Conservation (phyloP, 2,329 filamentous ascomycete species). For the Aspergillus sergii region DNA sequence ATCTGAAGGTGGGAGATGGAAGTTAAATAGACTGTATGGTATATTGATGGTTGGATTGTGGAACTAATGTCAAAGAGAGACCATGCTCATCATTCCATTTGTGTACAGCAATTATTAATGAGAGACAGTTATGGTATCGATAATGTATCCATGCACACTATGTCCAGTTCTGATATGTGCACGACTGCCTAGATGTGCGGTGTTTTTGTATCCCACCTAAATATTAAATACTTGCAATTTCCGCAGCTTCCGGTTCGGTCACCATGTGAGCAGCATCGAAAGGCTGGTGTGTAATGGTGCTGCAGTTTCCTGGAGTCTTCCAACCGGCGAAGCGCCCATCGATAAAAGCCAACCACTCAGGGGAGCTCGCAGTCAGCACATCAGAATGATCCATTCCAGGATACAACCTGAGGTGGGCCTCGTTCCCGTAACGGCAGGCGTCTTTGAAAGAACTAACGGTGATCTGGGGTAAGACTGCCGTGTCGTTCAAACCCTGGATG, state of each 20-base stretch:
- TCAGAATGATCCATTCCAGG: constrained; percentile 3
- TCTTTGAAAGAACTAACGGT: constrained; percentile 1
- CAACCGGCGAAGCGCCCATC: not conserved
- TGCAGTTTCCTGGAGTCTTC: not conserved
- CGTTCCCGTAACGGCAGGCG: constrained; percentile 4
- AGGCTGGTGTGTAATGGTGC: not conserved
- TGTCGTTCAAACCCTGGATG: constrained; percentile 8
- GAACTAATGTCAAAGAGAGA: not conserved
- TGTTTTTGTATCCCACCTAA: not conserved
- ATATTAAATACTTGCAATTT: not conserved
- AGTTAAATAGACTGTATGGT: not conserved
- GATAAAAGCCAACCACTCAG: constrained; percentile 7
- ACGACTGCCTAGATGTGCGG: not conserved
- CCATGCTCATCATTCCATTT: not conserved
- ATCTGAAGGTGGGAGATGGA: not conserved
- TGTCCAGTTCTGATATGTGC: not conserved
- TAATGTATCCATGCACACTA: not conserved
- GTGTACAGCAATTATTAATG: not conserved
- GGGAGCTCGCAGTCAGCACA: constrained; percentile 4
- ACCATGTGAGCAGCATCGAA: constrained; percentile 6
- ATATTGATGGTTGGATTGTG: not conserved
- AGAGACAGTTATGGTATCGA: not conserved
- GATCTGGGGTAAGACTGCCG: not conserved
- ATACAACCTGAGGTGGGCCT: constrained; percentile 8
- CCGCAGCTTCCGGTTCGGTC: not conserved